Conservation (phyloP, 2,329 filamentous ascomycete genomes). For the Colletotrichum musae region DNA sequence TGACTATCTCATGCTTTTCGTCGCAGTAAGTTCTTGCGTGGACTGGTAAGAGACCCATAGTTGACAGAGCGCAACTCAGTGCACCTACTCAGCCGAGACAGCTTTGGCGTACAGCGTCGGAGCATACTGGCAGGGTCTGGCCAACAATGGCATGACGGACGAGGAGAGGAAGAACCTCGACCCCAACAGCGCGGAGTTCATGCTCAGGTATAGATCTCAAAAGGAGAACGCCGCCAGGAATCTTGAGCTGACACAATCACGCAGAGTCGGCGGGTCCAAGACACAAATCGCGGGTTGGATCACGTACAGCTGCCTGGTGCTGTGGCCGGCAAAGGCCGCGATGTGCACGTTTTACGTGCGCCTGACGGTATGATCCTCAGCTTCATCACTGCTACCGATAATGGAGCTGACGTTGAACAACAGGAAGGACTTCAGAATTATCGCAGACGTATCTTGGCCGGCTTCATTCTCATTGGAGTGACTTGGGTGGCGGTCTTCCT, state of each 20-base stretch:
- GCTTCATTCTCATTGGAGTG: constrained; percentile 57
- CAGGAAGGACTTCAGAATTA: constrained; percentile 37
- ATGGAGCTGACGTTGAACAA: background rate
- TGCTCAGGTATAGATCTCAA: constrained; percentile 47
- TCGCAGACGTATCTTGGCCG: constrained; percentile 57
- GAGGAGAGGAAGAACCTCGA: constrained; percentile 61
- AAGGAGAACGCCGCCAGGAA: background rate
- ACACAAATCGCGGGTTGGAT: constrained; percentile 67
- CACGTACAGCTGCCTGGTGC: constrained; percentile 59
- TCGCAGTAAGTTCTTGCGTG: constrained; percentile 39
- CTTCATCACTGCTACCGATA: too few relatives aligned
- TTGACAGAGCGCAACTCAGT: background rate
- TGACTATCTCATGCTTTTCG: constrained; percentile 62
- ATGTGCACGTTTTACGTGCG: constrained; percentile 67
- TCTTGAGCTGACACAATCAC: background rate
- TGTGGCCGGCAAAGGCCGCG: constrained; percentile 68
- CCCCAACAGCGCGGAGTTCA: constrained; percentile 61
- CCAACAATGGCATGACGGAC: constrained; percentile 71
- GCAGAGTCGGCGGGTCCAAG: constrained; percentile 66
- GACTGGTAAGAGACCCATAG: background rate
- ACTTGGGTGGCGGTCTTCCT: constrained; percentile 63
- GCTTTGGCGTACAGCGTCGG: constrained; percentile 54
- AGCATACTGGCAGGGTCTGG: constrained; percentile 59
- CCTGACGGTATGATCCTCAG: constrained; percentile 55
- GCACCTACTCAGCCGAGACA: constrained; percentile 45